phyloP scores from a whole-genome alignment of 2,329 filamentous ascomycete genomes.

The Colletotrichum noveboracense region DNA sequence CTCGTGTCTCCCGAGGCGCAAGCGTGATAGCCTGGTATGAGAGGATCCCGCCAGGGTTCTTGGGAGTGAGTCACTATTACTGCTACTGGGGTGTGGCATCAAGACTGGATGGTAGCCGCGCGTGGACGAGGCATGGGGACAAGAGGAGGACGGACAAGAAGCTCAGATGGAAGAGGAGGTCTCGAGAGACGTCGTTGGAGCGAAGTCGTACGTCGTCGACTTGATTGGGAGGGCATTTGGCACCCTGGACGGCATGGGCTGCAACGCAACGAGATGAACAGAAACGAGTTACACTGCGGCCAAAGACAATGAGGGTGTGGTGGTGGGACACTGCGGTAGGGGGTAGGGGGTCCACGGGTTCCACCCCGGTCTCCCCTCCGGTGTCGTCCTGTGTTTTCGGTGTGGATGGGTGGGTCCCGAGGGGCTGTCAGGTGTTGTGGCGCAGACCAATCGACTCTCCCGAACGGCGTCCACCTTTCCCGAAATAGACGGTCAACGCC shows the following conservation, averaged over 20 bases:
- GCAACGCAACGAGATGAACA: not conserved
- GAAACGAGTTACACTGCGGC: not conserved
- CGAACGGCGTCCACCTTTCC: slow-evolving; percentile 10
- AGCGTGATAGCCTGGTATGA: slow-evolving; percentile 2
- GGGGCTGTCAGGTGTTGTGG: slow-evolving; percentile 40
- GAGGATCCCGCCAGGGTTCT: not conserved
- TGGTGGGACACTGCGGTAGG: not conserved
- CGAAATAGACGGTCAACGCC: slow-evolving; percentile 5
- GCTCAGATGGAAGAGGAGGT: not conserved
- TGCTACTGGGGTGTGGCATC: not conserved
- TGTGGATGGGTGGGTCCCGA: slow-evolving; percentile 31
- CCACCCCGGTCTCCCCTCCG: not conserved
- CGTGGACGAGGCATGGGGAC: slow-evolving; percentile 12
- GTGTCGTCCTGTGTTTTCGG: not conserved
- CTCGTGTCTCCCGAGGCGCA: slow-evolving; percentile 5
- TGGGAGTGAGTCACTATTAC: slow-evolving; percentile 7
- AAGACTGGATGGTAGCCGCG: not conserved
- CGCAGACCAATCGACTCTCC: slow-evolving; percentile 38
- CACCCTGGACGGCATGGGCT: not conserved
- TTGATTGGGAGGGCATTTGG: slow-evolving; percentile 9
- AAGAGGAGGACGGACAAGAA: not conserved
- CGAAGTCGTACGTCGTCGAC: slow-evolving; percentile 6
- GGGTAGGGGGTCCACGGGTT: slow-evolving; percentile 1
- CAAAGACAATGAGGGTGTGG: not conserved
- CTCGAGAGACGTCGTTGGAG: not conserved